Percentiles rank a stretch among this genome's conserved stretches.
Evolutionary conservation across 176 grass and related monocot genomes (phyloP).

Genomic region (Zizania latifolia): DNA sequence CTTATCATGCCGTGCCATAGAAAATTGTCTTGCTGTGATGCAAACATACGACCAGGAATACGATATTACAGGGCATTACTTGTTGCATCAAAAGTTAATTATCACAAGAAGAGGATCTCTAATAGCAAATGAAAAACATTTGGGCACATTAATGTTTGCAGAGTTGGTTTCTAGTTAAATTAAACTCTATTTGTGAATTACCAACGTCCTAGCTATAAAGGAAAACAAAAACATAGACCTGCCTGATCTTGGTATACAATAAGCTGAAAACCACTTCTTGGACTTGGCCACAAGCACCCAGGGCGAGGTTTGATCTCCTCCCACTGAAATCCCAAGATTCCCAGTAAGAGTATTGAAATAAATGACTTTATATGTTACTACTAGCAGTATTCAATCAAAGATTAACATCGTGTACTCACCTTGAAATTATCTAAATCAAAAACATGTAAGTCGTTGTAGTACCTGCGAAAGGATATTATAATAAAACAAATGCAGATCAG

Average conservation of each 20-base stretch:
- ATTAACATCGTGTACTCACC: conserved; percentile 40
- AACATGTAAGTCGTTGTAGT: conserved; percentile 89
- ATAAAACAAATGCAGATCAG: conserved; percentile 17
- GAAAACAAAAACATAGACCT: conserved; percentile 32
- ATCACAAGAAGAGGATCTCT: neutral
- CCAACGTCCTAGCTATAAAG: neutral
- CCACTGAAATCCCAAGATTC: conserved; percentile 56
- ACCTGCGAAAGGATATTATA: conserved; percentile 46
- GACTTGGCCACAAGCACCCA: conserved; percentile 87
- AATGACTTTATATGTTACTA: neutral
- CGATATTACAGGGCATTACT: neutral
- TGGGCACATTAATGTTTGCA: neutral
- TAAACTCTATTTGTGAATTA: neutral
- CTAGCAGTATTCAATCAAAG: neutral
- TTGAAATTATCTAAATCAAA: conserved; percentile 97
- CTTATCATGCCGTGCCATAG: neutral
- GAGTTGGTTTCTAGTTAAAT: neutral
- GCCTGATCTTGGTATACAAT: conserved; percentile 93
- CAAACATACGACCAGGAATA: conserved; percentile 1
- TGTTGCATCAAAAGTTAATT: neutral
- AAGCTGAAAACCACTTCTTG: conserved; percentile 98
- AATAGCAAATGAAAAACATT: neutral
- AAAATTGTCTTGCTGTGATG: neutral
- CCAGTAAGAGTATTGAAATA: conserved; percentile 25
- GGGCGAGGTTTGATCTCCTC: conserved; percentile 92